Evolutionary conservation across 805 yeast genomes (phyloP), one percentile per base, ranked within the genome.

Genomic region (Metschnikowia henanensis): DNA sequence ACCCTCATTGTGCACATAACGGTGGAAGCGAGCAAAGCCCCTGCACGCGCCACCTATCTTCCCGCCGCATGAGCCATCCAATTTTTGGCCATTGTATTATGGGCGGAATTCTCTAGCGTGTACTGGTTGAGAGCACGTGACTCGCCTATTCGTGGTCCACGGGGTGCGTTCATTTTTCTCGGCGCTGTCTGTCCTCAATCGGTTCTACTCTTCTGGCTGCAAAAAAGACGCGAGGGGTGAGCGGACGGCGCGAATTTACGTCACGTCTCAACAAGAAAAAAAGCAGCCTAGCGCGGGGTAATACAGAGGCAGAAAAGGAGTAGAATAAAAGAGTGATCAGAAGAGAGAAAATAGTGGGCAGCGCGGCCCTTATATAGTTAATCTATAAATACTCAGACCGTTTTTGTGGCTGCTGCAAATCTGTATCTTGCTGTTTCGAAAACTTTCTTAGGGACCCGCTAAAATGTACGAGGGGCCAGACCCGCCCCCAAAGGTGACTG

Each of bases 1-100:
- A 13, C 30, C 26, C 26, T 30, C n/a, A 16, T 12, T 21, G 19
- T 18, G 37, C 28, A 30, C 42, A 39, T 32, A 30, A 8, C 17
- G n/a, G 20, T 4, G 28, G 22, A 32, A 37, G 31, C 35, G 35
- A 32, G 23, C 34, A 30, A 21, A 30, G 35, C 17, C 19, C 41
- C 35, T 30, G 28, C 30, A 18, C 15, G 22, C 13, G 30, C 40
- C 19, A 34, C 34, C 20, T 23, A 23, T 23, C 26, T 23, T 23
- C 26, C 26, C 8, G 12, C 12, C 12, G 26, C 26, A 23, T 9
- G 12, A 9, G 8, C 26, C 26, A 23, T 23, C 4, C 26, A 23
- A 23, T n/a, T n/a, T n/a, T n/a, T n/a, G n/a, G n/a, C n/a, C n/a
- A n/a, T n/a, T n/a, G n/a, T n/a, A n/a, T n/a, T n/a, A n/a, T n/a